Percentiles rank a stretch among this genome's conserved stretches.
Conservation (phyloP, 164 flowering plant genomes). For the Aristolochia fimbriata region DNA sequence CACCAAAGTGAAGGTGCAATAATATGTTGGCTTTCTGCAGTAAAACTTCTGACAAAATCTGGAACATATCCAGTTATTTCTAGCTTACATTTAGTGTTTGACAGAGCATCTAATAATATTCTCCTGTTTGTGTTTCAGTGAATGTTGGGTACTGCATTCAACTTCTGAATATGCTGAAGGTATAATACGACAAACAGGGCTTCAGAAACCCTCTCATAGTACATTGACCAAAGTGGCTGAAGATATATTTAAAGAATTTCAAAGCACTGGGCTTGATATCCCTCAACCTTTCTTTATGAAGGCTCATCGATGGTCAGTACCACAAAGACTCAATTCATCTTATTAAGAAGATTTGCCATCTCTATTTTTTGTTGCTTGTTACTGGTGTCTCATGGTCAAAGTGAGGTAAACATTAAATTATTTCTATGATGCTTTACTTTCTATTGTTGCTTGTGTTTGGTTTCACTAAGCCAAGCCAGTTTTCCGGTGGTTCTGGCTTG, state of each 20-base stretch:
- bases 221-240: constrained; percentile 55
- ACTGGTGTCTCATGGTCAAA: neutral
- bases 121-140: neutral
- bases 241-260: constrained; percentile 53
- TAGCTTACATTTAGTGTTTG: too few relatives aligned
- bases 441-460: neutral
- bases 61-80: neutral
- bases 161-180: neutral
- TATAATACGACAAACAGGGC: constrained; percentile 33
- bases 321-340: neutral
- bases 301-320: constrained; percentile 85
- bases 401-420: neutral
- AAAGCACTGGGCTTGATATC: constrained; percentile 29
- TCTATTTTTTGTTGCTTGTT: neutral
- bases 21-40: neutral
- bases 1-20: neutral
- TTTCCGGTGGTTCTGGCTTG: neutral
- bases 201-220: constrained; percentile 46
- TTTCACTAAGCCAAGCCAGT: neutral
- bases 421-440: neutral
- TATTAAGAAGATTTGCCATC: neutral
- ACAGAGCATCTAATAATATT: neutral
- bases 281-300: constrained; percentile 60
- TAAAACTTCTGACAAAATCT: neutral
- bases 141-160: constrained; percentile 2